Evolutionary conservation across 768 basidiomycete species (phyloP).

Genomic region (Lactarius tabidus): DNA sequence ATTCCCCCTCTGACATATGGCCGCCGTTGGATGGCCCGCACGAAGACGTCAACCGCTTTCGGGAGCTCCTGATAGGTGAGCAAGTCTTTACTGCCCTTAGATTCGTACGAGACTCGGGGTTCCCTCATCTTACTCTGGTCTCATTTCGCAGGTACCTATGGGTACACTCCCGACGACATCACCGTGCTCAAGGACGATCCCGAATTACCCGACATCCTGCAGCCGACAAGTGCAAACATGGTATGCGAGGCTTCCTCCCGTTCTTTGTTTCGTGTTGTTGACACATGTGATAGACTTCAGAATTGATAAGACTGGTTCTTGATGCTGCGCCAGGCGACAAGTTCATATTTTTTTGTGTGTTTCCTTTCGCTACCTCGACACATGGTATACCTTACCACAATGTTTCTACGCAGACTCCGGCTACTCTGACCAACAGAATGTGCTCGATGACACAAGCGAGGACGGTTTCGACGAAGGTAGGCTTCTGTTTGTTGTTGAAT

Average conservation of each 20-base stretch:
- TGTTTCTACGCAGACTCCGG: conserved; percentile 28
- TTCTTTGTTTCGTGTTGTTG: background rate
- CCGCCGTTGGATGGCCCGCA: conserved; percentile 12
- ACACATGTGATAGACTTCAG: conserved; percentile 10
- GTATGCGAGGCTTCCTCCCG: background rate
- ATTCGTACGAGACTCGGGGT: background rate
- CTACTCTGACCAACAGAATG: conserved; percentile 26
- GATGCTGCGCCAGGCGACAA: conserved; percentile 28
- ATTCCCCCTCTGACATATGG: background rate
- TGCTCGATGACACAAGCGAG: conserved; percentile 8
- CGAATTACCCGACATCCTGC: background rate
- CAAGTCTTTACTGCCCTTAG: background rate
- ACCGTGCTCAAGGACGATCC: conserved; percentile 22
- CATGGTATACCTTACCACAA: background rate
- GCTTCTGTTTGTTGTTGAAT: background rate
- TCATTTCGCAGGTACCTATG: conserved; percentile 16
- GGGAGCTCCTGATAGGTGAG: conserved; percentile 11
- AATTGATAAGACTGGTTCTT: conserved; percentile 18
- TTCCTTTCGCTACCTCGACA: too few species aligned
- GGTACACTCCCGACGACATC: conserved; percentile 21
- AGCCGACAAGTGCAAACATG: conserved; percentile 22
- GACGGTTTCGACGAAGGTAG: conserved; percentile 25
- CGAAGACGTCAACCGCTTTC: conserved; percentile 20
- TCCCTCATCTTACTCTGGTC: background rate
- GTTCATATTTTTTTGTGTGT: conserved; percentile 30